Base-by-base conservation (phyloP, 805 yeast species). In the Candida sanyiensis region DNA sequence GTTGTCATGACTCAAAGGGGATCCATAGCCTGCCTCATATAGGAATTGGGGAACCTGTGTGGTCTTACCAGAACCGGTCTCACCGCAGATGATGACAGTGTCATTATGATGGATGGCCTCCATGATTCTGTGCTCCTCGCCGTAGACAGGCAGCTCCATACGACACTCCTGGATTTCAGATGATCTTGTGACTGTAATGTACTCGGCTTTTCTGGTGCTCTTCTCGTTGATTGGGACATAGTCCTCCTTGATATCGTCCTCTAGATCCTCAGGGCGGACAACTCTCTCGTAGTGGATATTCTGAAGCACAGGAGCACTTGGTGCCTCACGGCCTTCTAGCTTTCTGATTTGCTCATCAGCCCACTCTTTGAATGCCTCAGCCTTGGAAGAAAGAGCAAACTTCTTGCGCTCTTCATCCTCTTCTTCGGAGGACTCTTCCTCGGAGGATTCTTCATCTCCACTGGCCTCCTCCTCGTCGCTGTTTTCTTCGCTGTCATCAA, bases 41-140 rank as follows among this genome's bases (percentile, higher is more conserved):
- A 93, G 62, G 54, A 93, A 93, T 58, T 93, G 99, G 0, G 99
- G 98, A 5, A 93, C 89, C 62, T 93, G 99, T 0, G 99, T 93
- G 2, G 98, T 93, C 59, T 93, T 93, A 62, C 98, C 98, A 3
- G 97, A 88, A 51, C 98, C 98, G 1, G 98, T 93, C 52, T 89
- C 97, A 69, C 98, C 98, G 65, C 97, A 90, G 19, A 93, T 71
- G 11, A 93, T 81, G 0, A 89, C 78, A 44, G 90, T 83, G 52
- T 89, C 96, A 54, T 90, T 84, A 53, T 90, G 94, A 56, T 84
- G 85, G 36, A 93, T 75, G 1, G 96, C 95, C 58, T 93, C 99
- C 97, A 93, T 87, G 35, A 93, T 84, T 39, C 78, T 69, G 57
- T 86, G 95, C 54, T 93, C 99, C 59, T 87, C 95, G 6, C 81